Conservation (phyloP, 164 flowering plant species). For the Sedum album region DNA sequence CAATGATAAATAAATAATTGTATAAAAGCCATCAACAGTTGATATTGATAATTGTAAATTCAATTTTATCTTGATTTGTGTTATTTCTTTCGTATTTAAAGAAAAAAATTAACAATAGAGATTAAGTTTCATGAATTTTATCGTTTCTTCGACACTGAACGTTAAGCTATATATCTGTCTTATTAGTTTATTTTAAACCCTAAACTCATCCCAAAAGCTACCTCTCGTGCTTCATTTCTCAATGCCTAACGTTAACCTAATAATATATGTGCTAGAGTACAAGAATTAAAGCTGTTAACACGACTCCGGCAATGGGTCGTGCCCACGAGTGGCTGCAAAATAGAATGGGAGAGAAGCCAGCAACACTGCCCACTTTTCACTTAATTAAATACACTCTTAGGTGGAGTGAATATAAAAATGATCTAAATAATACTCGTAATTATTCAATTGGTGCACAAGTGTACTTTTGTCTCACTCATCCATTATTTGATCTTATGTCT, state of each 20-base stretch:
- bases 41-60: too few species aligned
- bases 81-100: too few species aligned
- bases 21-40: too few species aligned
- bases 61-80: too few species aligned
- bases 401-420: neutral
- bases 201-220: slow-evolving; percentile 4
- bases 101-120: too few species aligned
- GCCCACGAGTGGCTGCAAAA: neutral
- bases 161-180: too few species aligned
- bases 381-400: neutral
- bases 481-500: neutral
- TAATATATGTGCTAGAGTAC: neutral
- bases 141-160: too few species aligned
- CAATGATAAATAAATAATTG: too few species aligned
- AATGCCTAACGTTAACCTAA: neutral
- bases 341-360: neutral
- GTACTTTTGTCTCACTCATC: neutral
- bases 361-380: neutral
- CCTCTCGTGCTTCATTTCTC: neutral
- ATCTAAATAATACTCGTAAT: neutral
- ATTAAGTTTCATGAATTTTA: too few species aligned
- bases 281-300: neutral
- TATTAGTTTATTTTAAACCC: too few species aligned
- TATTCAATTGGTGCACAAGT: neutral
- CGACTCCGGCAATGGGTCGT: slow-evolving; percentile 8